Base-by-base conservation (phyloP, 2,329 filamentous ascomycete genomes). In the Sphaerostilbella broomeana region DNA sequence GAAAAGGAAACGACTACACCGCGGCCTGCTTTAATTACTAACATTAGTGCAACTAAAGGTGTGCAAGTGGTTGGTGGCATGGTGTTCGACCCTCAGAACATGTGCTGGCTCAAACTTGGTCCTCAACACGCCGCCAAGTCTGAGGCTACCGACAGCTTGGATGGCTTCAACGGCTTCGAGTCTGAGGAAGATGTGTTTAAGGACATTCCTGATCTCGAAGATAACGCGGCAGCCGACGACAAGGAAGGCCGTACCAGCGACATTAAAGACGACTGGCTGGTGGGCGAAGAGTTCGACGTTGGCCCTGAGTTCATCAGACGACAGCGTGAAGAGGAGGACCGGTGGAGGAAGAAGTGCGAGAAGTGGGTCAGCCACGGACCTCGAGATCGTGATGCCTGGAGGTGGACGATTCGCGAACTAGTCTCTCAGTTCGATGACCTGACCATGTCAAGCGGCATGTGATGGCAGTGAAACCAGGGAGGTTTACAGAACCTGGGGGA, bases 231-330 rank as follows among this genome's bases (percentile, higher is more conserved):
- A 30, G 71, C 73, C 10, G 69, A 69, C 6, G 70, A 73, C 9
- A 63, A 61, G 6, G 61, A 65, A 26, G 70, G 69, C 31, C 73
- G 76, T 15, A 66, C 68, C 51, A 79, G 74, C 52, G 78, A 81
- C 38, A 62, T 79, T 47, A 77, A 79, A 42, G 84, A 88, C 52
- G 84, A 89, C 55, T 90, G 86, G 74, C 77, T 86, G 35, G 85
- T 95, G 10, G 87, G 87, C 37, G 92, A 98, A 62, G 92, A 98
- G 59, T 98, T 98, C 54, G 92, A 98, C 57, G 87, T 98, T 40
- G 92, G 92, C 0, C 92, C 90, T 3, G 87, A 94, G 60, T 98
- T 97, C 57, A 81, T 97, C 47, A 75, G 82, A 52, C 74, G 89
- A 47, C 90, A 97, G 57, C 76, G 85, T 44, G 87, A 90, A 54